Evolutionary conservation across 2,329 filamentous ascomycete genomes (phyloP).

Genomic region (Cadophora luteo-olivacea): DNA sequence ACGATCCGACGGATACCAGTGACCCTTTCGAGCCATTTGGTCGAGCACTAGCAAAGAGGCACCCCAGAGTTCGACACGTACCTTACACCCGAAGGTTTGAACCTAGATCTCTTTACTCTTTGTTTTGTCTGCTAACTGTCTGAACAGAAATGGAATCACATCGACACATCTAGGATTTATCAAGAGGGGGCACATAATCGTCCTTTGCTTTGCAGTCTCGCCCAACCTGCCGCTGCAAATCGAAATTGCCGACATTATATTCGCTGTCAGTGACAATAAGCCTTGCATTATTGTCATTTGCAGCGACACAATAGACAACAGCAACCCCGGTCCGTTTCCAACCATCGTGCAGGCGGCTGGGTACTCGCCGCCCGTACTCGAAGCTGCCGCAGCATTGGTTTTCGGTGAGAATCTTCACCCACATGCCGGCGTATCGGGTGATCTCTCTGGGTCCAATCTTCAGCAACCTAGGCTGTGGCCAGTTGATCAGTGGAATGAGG

Average conservation of each 20-base stretch:
- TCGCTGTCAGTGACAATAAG: constrained; percentile 52
- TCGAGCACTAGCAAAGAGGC: constrained; percentile 63
- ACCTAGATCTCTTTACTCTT: neutral
- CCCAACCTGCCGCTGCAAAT: constrained; percentile 57
- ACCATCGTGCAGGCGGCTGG: constrained; percentile 58
- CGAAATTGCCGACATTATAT: constrained; percentile 52
- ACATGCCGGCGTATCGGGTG: neutral
- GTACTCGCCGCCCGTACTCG: constrained; percentile 55
- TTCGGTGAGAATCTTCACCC: constrained; percentile 51
- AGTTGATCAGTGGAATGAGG: constrained; percentile 43
- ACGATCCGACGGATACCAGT: constrained; percentile 50
- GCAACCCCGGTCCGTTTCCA: constrained; percentile 52
- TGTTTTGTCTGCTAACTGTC: constrained; percentile 19
- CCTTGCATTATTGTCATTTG: constrained; percentile 61
- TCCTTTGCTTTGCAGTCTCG: constrained; percentile 54
- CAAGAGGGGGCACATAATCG: constrained; percentile 48
- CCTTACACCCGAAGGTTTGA: constrained; percentile 66
- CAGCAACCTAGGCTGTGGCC: constrained; percentile 38
- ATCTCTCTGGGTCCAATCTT: neutral
- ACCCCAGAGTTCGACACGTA: constrained; percentile 70
- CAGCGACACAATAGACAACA: constrained; percentile 51
- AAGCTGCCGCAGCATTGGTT: constrained; percentile 57
- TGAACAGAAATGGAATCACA: constrained; percentile 54
- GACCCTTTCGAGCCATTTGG: constrained; percentile 80
- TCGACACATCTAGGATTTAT: constrained; percentile 46